phyloP scores from a whole-genome alignment of 2,329 filamentous ascomycete species.

The Dactylonectria macrodidyma region DNA sequence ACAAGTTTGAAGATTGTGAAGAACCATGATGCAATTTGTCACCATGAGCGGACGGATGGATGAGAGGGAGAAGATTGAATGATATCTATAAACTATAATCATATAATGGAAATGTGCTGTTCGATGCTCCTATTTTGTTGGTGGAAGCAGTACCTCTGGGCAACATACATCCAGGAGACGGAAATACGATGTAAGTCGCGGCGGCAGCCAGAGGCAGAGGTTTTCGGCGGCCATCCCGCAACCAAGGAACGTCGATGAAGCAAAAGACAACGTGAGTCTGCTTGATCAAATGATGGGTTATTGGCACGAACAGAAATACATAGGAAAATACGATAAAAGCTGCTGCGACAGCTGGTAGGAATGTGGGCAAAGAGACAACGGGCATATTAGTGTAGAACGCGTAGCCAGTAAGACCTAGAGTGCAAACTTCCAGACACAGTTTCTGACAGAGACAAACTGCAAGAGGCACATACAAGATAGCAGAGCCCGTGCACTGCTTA shows the following conservation, averaged over 20 bases:
- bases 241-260: too few relatives aligned
- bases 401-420: not conserved
- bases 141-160: too few relatives aligned
- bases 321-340: too few relatives aligned
- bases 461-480: not conserved
- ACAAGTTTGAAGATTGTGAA: slow-evolving; percentile 22
- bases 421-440: not conserved
- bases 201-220: too few relatives aligned
- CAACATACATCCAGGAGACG: too few relatives aligned
- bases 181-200: too few relatives aligned
- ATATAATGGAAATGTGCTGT: not conserved
- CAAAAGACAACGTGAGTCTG: too few relatives aligned
- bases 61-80: slow-evolving; percentile 3
- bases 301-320: too few relatives aligned
- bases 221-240: too few relatives aligned
- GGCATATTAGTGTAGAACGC: not conserved
- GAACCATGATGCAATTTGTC: not conserved
- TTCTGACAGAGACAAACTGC: not conserved
- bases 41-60: not conserved
- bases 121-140: not conserved
- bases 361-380: too few relatives aligned
- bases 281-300: too few relatives aligned
- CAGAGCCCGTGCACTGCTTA: not conserved
- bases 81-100: slow-evolving; percentile 9
- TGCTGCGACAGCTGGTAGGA: too few relatives aligned